Percentiles rank a stretch among this genome's conserved stretches.
Conservation (phyloP, 768 basidiomycete species). For the Serendipita sp. region DNA sequence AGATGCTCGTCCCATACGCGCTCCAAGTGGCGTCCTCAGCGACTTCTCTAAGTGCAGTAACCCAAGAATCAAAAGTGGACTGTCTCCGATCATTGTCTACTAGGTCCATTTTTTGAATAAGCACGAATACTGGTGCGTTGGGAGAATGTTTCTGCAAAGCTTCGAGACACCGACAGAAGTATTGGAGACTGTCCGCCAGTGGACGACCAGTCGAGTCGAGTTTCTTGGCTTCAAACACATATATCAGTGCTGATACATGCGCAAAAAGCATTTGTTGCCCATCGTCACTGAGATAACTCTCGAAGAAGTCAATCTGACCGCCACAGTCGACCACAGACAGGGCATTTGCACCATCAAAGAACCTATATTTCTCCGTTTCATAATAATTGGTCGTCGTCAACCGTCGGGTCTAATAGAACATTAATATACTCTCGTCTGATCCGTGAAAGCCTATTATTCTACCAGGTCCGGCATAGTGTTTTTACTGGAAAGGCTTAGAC, state of each 20-base stretch:
- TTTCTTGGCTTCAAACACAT: constrained; percentile 77
- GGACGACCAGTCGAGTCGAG: constrained; percentile 46
- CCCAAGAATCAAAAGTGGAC: constrained; percentile 52
- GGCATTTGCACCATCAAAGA: constrained; percentile 89
- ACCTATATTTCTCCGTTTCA: constrained; percentile 93
- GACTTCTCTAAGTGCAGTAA: constrained; percentile 45
- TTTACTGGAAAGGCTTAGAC: constrained; percentile 5
- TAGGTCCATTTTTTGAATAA: constrained; percentile 98
- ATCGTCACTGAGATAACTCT: constrained; percentile 84
- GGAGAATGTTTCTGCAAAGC: constrained; percentile 65
- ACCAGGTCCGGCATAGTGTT: constrained; percentile 8
- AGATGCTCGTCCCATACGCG: constrained; percentile 89
- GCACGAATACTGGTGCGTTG: constrained; percentile 71
- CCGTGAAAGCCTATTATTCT: constrained; percentile 6
- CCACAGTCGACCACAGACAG: constrained; percentile 98
- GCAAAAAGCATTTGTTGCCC: constrained; percentile 80
- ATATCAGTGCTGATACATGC: constrained; percentile 93
- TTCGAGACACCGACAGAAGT: constrained; percentile 82
- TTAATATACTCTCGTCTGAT: constrained; percentile 58
- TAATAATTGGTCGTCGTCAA: constrained; percentile 87
- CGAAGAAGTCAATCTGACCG: constrained; percentile 96
- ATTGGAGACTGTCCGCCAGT: constrained; percentile 57
- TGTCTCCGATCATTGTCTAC: constrained; percentile 42
- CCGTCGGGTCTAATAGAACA: constrained; percentile 36
- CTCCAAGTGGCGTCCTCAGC: constrained; percentile 39